These are phyloP conservation scores for Vanrija sp. DNA, from an alignment of 1,284 basidiomycete species.

Conservation along the genomic window DNA sequence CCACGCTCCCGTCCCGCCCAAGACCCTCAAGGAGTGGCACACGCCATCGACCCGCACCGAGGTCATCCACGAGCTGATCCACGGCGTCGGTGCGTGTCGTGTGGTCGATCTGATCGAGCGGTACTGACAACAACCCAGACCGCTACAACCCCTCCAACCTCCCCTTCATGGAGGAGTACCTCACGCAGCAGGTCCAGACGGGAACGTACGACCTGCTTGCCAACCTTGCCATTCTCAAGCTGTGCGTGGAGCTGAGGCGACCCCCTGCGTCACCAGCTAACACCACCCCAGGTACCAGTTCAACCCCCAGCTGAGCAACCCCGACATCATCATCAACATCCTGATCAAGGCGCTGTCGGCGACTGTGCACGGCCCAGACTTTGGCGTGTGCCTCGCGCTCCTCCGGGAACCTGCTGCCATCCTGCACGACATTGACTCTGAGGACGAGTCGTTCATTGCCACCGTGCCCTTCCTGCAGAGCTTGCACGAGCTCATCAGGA, in stretches of 20 bases:
- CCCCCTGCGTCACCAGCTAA: neutral
- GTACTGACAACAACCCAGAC: slow-evolving; percentile 56
- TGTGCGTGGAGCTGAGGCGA: slow-evolving; percentile 52
- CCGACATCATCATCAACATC: slow-evolving; percentile 88
- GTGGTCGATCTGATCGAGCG: neutral
- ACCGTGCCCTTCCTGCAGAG: slow-evolving; percentile 70
- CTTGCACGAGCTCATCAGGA: slow-evolving; percentile 72
- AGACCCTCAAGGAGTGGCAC: slow-evolving; percentile 47
- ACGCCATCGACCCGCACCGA: slow-evolving; percentile 69
- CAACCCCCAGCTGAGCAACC: slow-evolving; percentile 88
- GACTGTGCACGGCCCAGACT: slow-evolving; percentile 68
- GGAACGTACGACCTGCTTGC: slow-evolving; percentile 90
- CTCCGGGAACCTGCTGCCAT: slow-evolving; percentile 42
- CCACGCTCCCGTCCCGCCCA: slow-evolving; percentile 31
- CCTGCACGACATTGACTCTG: slow-evolving; percentile 54
- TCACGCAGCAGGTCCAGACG: slow-evolving; percentile 82
- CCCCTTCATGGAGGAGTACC: slow-evolving; percentile 87
- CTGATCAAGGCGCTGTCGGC: slow-evolving; percentile 87
- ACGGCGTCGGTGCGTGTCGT: slow-evolving; percentile 73
- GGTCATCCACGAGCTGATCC: slow-evolving; percentile 82
- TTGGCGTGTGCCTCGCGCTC: slow-evolving; percentile 86
- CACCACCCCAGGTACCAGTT: slow-evolving; percentile 82
- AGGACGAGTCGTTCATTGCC: slow-evolving; percentile 69
- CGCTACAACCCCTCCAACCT: slow-evolving; percentile 95
- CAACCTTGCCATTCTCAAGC: slow-evolving; percentile 75